Conservation (phyloP, 192 early-diverging fungal genomes). For the Mortierella antarctica region DNA sequence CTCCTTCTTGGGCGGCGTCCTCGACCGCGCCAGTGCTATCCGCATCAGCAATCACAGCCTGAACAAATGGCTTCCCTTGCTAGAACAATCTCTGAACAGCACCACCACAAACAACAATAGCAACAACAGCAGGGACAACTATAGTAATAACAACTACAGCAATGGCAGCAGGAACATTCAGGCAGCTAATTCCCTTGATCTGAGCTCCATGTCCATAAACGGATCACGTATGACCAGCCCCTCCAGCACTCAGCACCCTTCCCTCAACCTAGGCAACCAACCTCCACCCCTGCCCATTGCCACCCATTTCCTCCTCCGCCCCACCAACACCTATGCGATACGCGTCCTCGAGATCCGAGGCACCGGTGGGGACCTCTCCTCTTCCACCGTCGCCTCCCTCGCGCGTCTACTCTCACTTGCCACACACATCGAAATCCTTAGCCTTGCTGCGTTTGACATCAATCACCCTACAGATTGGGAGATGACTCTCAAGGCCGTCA, state of each 20-base stretch:
- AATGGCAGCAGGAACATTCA: neutral
- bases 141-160: neutral
- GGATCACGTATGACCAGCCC: neutral
- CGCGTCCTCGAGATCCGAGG: conserved; percentile 7
- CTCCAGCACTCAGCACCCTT: neutral
- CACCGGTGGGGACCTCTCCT: neutral
- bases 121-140: neutral
- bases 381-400: neutral
- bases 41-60: conserved; percentile 6
- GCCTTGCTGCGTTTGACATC: conserved; percentile 7
- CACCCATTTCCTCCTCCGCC: too few species aligned
- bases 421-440: neutral
- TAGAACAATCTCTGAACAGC: conserved; percentile 1
- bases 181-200: neutral
- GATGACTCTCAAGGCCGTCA: neutral
- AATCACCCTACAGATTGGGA: neutral
- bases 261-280: neutral
- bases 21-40: conserved; percentile 10
- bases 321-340: conserved; percentile 15
- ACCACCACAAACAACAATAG: neutral
- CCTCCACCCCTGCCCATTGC: neutral
- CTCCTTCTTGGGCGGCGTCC: conserved; percentile 11
- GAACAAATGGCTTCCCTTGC: conserved; percentile 14
- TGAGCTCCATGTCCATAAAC: neutral
- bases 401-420: neutral